Evolutionary conservation across 805 yeast species (phyloP).

Genomic region (Ascoidea rubescens): DNA sequence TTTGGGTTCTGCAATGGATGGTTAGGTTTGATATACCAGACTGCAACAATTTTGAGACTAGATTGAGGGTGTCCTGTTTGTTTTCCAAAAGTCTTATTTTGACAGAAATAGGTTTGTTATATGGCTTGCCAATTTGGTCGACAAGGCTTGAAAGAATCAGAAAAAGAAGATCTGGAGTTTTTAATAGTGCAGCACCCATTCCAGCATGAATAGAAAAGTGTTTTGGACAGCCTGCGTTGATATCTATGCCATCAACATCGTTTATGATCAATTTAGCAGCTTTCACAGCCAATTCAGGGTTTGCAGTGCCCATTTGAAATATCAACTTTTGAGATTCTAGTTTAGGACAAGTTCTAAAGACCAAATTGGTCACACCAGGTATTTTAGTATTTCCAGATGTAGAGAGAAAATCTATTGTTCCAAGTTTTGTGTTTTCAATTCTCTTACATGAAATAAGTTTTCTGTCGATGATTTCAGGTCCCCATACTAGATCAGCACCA

Average conservation of each 20-base stretch:
- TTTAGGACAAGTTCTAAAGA: constrained; percentile 59
- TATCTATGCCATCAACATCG: constrained; percentile 88
- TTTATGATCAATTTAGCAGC: constrained; percentile 72
- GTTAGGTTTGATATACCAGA: constrained; percentile 86
- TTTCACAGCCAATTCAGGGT: constrained; percentile 71
- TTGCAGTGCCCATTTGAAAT: constrained; percentile 84
- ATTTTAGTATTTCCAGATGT: constrained; percentile 19
- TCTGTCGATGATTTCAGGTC: constrained; percentile 85
- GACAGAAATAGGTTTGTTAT: constrained; percentile 72
- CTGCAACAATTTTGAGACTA: constrained; percentile 41
- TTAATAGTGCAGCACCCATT: constrained; percentile 90
- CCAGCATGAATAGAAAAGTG: constrained; percentile 91
- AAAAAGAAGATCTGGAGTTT: constrained; percentile 68
- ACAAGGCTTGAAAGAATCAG: constrained; percentile 59
- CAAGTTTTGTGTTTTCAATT: constrained; percentile 36
- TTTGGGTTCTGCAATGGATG: constrained; percentile 72
- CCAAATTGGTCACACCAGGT: constrained; percentile 38
- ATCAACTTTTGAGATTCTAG: constrained; percentile 55
- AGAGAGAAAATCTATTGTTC: constrained; percentile 46
- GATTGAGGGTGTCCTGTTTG: constrained; percentile 40
- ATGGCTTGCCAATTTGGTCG: constrained; percentile 64
- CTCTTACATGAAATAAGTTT: constrained; percentile 64
- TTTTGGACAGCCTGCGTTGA: constrained; percentile 96
- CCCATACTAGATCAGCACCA: constrained; percentile 94
- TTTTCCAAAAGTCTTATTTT: constrained; percentile 72